phyloP scores from a whole-genome alignment of 2,329 filamentous ascomycete species.

The Neonectria magnoliae region DNA sequence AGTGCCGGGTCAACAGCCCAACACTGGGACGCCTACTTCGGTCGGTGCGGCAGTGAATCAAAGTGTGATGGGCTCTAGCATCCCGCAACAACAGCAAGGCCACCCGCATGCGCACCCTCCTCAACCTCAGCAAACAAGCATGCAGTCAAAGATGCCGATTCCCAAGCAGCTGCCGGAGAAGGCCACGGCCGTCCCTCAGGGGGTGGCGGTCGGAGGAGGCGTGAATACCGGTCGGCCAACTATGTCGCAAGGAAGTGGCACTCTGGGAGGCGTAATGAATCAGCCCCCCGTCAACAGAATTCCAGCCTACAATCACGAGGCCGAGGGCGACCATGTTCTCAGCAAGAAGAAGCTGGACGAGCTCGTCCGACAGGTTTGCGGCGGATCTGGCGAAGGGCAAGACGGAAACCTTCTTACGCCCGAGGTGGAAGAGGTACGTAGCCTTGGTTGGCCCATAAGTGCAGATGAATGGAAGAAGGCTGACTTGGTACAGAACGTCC shows the following conservation, averaged over 20 bases:
- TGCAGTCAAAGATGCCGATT: slow-evolving; percentile 78
- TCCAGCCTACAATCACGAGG: slow-evolving; percentile 86
- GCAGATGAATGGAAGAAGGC: slow-evolving; percentile 23
- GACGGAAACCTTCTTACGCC: slow-evolving; percentile 84
- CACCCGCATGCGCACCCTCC: slow-evolving; percentile 62
- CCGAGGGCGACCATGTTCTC: slow-evolving; percentile 91
- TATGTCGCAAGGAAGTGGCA: slow-evolving; percentile 79
- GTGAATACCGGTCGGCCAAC: slow-evolving; percentile 79
- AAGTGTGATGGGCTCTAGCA: slow-evolving; percentile 46
- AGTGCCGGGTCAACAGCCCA: slow-evolving; percentile 45
- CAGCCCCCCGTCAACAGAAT: slow-evolving; percentile 87
- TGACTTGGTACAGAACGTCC: slow-evolving; percentile 72
- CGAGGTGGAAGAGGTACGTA: slow-evolving; percentile 90
- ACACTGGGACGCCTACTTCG: slow-evolving; percentile 44
- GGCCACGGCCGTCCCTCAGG: slow-evolving; percentile 75
- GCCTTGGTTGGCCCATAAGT: neutral
- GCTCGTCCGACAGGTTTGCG: slow-evolving; percentile 91
- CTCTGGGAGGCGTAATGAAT: slow-evolving; percentile 82
- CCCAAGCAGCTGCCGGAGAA: slow-evolving; percentile 78
- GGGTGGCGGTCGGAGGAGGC: slow-evolving; percentile 75
- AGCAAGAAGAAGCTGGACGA: slow-evolving; percentile 98
- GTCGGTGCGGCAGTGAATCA: slow-evolving; percentile 44
- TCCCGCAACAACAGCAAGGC: slow-evolving; percentile 48
- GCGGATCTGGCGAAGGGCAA: slow-evolving; percentile 76
- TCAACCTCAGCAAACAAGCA: slow-evolving; percentile 51